Conservation (phyloP, 768 basidiomycete species). For the Russula earlei region DNA sequence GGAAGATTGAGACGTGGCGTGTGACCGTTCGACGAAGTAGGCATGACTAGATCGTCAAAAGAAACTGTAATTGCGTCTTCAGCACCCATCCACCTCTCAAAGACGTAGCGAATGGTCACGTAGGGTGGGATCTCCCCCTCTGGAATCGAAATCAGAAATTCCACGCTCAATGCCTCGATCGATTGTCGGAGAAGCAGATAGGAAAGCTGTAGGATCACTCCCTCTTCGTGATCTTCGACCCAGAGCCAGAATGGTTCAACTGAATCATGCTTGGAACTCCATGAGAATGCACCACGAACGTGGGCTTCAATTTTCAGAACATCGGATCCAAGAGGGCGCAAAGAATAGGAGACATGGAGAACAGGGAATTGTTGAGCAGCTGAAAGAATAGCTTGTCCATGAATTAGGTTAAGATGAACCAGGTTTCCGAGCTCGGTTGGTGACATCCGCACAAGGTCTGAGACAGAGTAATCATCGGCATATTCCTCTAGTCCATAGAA, state of each 20-base stretch:
- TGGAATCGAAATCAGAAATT: constrained; percentile 75
- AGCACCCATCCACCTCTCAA: constrained; percentile 90
- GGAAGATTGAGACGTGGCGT: constrained; percentile 65
- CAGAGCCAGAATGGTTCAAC: constrained; percentile 92
- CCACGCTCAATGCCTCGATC: constrained; percentile 48
- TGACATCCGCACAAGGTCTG: constrained; percentile 59
- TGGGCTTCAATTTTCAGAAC: constrained; percentile 67
- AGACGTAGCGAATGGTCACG: constrained; percentile 69
- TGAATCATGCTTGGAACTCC: constrained; percentile 70
- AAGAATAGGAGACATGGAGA: constrained; percentile 48
- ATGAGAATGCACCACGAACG: constrained; percentile 62
- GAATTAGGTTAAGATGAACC: constrained; percentile 75
- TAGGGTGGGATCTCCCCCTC: constrained; percentile 47
- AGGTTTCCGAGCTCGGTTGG: constrained; percentile 67
- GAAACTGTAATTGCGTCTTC: constrained; percentile 62
- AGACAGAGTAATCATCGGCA: constrained; percentile 70
- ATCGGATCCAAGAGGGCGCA: constrained; percentile 79
- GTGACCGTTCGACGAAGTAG: constrained; percentile 43
- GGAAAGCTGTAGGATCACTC: constrained; percentile 72
- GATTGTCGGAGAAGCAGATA: constrained; percentile 63
- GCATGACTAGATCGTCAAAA: constrained; percentile 70
- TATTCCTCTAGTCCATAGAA: constrained; percentile 69
- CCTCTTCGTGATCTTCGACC: constrained; percentile 80
- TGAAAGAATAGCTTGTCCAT: constrained; percentile 68
- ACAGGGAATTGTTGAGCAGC: constrained; percentile 84